Percentiles rank a stretch among this genome's conserved stretches.
These are phyloP conservation scores for Naegleria gruberi DNA, from an alignment of 208 protist species.

Conservation along the genomic window DNA sequence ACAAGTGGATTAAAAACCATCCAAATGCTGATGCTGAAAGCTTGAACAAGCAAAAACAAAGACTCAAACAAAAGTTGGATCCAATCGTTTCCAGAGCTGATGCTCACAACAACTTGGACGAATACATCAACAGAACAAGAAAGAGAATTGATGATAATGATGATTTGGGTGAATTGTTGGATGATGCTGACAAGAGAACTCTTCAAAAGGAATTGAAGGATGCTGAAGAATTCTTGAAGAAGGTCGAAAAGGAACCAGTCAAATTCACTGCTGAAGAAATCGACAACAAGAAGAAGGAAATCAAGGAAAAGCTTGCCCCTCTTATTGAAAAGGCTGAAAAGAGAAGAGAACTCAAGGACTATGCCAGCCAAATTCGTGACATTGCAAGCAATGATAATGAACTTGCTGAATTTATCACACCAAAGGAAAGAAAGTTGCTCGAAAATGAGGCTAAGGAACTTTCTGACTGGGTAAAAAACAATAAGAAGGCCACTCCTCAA, in stretches of 20 bases:
- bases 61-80: not conserved
- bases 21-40: not conserved
- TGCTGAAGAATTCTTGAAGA: not conserved
- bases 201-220: not conserved
- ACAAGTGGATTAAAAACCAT: not conserved
- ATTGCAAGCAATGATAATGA: not conserved
- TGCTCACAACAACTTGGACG: not conserved
- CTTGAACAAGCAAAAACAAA: not conserved
- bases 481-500: not conserved
- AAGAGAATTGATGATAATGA: constrained; percentile 4
- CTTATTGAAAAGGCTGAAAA: not conserved
- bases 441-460: not conserved
- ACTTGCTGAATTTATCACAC: not conserved
- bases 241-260: not conserved
- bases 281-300: not conserved
- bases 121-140: not conserved
- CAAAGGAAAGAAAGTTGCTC: not conserved
- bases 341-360: not conserved
- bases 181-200: not conserved
- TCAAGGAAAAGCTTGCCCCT: not conserved
- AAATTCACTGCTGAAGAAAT: not conserved
- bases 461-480: not conserved
- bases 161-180: not conserved
- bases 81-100: not conserved
- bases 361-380: not conserved